phyloP scores from a whole-genome alignment of 1,284 basidiomycete species.

The Anthracocystis walkeri region DNA sequence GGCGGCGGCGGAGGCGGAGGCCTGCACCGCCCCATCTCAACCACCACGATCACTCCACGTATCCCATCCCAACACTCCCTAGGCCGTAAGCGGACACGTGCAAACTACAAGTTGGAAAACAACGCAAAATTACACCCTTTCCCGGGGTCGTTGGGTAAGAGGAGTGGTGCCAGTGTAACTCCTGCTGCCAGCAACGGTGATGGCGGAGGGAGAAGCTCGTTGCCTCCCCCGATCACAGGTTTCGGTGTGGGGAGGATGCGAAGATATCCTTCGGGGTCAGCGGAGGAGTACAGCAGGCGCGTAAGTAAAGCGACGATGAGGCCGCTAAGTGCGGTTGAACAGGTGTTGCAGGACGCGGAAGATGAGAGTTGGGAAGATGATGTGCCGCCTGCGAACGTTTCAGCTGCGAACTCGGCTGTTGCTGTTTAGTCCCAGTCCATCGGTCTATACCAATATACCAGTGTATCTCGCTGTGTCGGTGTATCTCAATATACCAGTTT shows the following conservation, averaged over 20 bases:
- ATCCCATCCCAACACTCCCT: conserved; percentile 29
- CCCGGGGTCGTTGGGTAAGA: conserved; percentile 19
- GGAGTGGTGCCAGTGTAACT: neutral
- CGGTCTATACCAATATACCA: neutral
- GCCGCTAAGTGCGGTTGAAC: neutral
- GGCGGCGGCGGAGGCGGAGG: conserved; percentile 8
- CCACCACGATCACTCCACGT: neutral
- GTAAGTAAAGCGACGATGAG: neutral
- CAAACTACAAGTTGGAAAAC: conserved; percentile 42
- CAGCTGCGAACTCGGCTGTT: neutral
- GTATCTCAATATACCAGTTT: neutral
- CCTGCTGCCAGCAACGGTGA: neutral
- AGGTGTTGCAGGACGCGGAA: neutral
- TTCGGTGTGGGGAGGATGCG: conserved; percentile 33
- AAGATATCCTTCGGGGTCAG: conserved; percentile 3
- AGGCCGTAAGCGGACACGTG: conserved; percentile 17
- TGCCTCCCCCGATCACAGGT: conserved; percentile 33
- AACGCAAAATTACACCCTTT: conserved; percentile 48
- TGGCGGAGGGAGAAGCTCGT: neutral
- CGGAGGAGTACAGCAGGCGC: neutral
- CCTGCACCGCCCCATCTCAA: conserved; percentile 11
- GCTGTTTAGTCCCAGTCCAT: too few species aligned
- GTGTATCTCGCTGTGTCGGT: too few species aligned
- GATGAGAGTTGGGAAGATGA: conserved; percentile 40
- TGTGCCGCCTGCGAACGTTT: neutral